Conservation (phyloP, 805 yeast genomes). For the Candida corydali region DNA sequence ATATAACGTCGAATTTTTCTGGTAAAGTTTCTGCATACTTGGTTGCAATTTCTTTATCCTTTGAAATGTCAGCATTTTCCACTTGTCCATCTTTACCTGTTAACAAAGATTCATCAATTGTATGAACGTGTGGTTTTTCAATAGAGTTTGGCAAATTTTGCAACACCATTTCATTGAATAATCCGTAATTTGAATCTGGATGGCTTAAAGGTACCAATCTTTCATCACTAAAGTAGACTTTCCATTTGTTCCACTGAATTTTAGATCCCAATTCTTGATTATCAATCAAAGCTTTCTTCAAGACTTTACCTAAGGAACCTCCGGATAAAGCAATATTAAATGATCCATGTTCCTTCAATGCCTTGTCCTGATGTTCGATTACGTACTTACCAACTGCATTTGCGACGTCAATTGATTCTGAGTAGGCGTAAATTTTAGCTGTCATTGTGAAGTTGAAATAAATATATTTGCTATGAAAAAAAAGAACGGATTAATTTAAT, state of each 20-base stretch:
- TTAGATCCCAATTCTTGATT: conserved; percentile 40
- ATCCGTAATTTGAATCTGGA: conserved; percentile 81
- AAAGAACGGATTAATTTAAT: not conserved
- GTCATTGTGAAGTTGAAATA: conserved; percentile 15
- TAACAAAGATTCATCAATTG: conserved; percentile 62
- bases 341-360: conserved; percentile 38
- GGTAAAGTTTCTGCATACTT: conserved; percentile 64
- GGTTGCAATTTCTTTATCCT: conserved; percentile 48
- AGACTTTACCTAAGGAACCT: conserved; percentile 79
- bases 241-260: conserved; percentile 71
- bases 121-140: conserved; percentile 54
- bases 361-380: conserved; percentile 57
- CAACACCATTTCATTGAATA: conserved; percentile 63
- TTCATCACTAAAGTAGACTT: conserved; percentile 85
- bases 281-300: conserved; percentile 62
- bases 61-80: conserved; percentile 44
- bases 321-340: conserved; percentile 87
- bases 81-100: conserved; percentile 44
- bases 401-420: conserved; percentile 59
- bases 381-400: conserved; percentile 61
- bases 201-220: conserved; percentile 80
- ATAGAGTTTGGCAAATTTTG: conserved; percentile 39
- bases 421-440: conserved; percentile 43
- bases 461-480: not conserved
- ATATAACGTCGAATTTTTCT: conserved; percentile 53